Conservation (phyloP, 306 rosid genomes). For the Canavalia ensiformis region DNA sequence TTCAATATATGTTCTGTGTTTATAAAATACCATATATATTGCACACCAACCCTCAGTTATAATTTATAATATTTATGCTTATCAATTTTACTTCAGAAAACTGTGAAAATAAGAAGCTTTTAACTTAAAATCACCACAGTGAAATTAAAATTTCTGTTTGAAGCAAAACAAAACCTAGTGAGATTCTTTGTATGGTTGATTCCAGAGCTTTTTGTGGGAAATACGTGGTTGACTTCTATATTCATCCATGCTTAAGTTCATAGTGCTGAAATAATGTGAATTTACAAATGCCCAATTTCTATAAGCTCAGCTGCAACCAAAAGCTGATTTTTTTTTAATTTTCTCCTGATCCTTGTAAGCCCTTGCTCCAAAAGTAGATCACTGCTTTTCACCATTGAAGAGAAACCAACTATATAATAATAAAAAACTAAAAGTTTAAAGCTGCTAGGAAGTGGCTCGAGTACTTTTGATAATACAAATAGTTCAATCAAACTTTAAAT, state of each 20-base stretch:
- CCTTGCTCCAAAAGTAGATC: slow-evolving; percentile 42
- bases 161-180: slow-evolving; percentile 28
- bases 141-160: slow-evolving; percentile 17
- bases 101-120: slow-evolving; percentile 18
- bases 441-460: slow-evolving; percentile 41
- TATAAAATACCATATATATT: background rate
- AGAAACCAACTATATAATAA: slow-evolving; percentile 21
- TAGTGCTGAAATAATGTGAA: slow-evolving; percentile 28
- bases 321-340: slow-evolving; percentile 33
- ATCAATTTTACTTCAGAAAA: slow-evolving; percentile 2
- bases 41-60: slow-evolving; percentile 1
- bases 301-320: slow-evolving; percentile 35
- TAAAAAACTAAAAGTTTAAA: slow-evolving; percentile 41
- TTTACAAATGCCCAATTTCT: slow-evolving; percentile 33
- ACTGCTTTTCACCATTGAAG: slow-evolving; percentile 47
- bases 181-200: slow-evolving; percentile 34
- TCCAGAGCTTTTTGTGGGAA: slow-evolving; percentile 12
- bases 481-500: slow-evolving; percentile 53
- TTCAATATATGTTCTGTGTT: slow-evolving; percentile 30
- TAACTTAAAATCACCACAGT: slow-evolving; percentile 32
- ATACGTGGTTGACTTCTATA: slow-evolving; percentile 6
- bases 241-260: slow-evolving; percentile 27
- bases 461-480: slow-evolving; percentile 35
- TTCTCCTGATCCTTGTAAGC: slow-evolving; percentile 34
- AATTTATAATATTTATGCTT: background rate